phyloP scores from a whole-genome alignment of 1,139 yeast species.

The Dujonia santamariae region DNA sequence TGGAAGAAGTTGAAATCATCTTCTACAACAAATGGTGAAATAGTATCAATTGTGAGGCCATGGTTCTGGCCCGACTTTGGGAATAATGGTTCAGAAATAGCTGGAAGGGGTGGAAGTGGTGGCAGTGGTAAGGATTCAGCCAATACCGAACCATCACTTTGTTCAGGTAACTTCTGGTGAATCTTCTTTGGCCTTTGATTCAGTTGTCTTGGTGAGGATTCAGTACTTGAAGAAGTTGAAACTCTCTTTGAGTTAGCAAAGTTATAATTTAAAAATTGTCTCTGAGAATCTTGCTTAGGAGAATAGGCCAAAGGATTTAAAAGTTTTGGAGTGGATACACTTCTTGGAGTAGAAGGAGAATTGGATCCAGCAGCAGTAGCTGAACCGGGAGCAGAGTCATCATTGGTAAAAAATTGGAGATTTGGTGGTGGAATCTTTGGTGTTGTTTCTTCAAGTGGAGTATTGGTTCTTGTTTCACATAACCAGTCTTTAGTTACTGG shows the following conservation, averaged over 20 bases:
- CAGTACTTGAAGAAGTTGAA: conserved; percentile 1
- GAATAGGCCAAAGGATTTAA: neutral
- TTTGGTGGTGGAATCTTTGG: neutral
- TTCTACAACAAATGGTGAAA: conserved; percentile 6
- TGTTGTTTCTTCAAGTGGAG: conserved; percentile 1
- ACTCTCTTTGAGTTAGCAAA: neutral
- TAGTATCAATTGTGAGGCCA: too few relatives aligned
- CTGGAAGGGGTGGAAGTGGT: neutral
- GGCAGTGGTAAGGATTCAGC: neutral
- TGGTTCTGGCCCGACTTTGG: neutral
- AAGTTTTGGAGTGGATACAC: neutral
- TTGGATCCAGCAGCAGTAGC: neutral
- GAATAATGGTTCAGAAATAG: neutral
- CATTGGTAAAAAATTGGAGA: conserved; percentile 1
- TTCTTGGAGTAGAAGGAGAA: neutral
- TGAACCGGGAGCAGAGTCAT: too few relatives aligned
- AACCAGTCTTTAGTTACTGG: conserved; percentile 35
- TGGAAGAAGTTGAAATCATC: conserved; percentile 9
- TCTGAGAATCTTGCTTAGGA: neutral
- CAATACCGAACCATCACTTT: neutral
- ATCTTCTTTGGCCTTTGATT: too few relatives aligned
- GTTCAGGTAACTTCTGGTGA: neutral
- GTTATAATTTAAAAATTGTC: neutral
- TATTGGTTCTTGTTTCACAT: neutral
- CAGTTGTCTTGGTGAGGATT: conserved; percentile 1